Conservation (phyloP, 495 filamentous ascomycete genomes). For the Polyplosphaeria fusca region DNA sequence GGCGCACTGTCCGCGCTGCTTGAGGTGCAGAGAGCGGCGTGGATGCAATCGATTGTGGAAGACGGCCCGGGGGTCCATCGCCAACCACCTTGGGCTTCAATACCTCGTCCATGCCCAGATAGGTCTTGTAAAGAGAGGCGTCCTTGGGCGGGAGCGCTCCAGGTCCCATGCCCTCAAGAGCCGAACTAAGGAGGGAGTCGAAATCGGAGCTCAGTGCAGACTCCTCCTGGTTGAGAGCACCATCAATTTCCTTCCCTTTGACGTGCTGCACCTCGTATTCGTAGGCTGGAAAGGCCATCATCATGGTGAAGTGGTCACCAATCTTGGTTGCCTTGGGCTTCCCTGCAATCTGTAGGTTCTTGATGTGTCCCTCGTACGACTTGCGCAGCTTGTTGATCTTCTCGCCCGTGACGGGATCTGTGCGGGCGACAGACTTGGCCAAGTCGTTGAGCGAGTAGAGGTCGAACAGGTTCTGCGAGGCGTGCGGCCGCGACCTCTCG, state of each 20-base stretch:
- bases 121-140: conserved; percentile 1
- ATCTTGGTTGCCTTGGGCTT: conserved; percentile 57
- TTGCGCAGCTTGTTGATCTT: conserved; percentile 74
- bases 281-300: conserved; percentile 56
- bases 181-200: conserved; percentile 48
- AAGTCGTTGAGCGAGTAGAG: conserved; percentile 60
- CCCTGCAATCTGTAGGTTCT: conserved; percentile 59
- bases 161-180: conserved; percentile 49
- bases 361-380: conserved; percentile 70
- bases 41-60: neutral
- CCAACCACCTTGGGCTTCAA: conserved; percentile 46
- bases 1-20: conserved; percentile 39
- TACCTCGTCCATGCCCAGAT: conserved; percentile 25
- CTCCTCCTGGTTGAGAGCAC: conserved; percentile 42
- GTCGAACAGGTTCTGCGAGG: conserved; percentile 60
- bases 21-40: conserved; percentile 17
- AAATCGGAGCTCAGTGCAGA: conserved; percentile 42
- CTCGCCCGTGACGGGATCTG: conserved; percentile 61
- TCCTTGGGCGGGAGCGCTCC: conserved; percentile 47
- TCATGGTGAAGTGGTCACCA: conserved; percentile 29
- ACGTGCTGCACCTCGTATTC: conserved; percentile 66
- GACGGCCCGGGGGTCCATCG: conserved; percentile 41
- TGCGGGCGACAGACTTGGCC: conserved; percentile 61
- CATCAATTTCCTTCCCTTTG: conserved; percentile 52
- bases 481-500: conserved; percentile 50